Evolutionary conservation across 208 protist species (phyloP), one percentile per base, ranked within the genome.

Genomic region (Angomonas deanei): DNA sequence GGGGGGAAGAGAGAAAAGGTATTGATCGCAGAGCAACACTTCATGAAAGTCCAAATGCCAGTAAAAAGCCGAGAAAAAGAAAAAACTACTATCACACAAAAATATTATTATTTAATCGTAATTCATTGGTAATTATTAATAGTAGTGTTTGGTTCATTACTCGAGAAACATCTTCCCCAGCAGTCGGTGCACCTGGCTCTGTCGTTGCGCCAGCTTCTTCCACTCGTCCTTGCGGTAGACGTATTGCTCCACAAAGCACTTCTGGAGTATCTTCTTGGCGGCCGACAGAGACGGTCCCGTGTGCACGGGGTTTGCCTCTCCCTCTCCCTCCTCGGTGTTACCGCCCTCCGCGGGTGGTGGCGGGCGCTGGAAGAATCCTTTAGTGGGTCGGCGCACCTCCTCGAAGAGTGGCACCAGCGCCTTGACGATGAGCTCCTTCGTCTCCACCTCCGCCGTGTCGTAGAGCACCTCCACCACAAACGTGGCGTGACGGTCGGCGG

Each of bases 211-310:
- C 39, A 86, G 50, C 61, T 92, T 92, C 24, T 15, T 10, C 87
- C 90, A 96, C 48, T 96, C 90, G 6, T 92, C 87, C 32, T 70
- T 78, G 24, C 90, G 81, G 47, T 93, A 82, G 21, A 87, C 65
- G 76, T 94, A 93, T 64, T 93, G 79, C 77, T 96, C 86, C 26
- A 96, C 90, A 55, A 77, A 91, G 64, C 84, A 93, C 70, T 84
- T 86, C n/a, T 65, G 68, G 61, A 93, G 77, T n/a, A 96, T 83
- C 69, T 96, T 93, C 19, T 74, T 76, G 1, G 78, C 66, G 28
- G 92, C 82, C 60, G 67, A 27, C 26, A 60, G 58, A 11, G 52
- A 19, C 17, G 23, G 19, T 10, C 27, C 36, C 10, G 15, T 70
- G 50, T 68, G 62, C 15, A 49, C 57, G 42, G 21, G 39, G 34